Evolutionary conservation across 805 yeast genomes (phyloP), one percentile per base, ranked within the genome.

Genomic region (Ogataea philodendri): DNA sequence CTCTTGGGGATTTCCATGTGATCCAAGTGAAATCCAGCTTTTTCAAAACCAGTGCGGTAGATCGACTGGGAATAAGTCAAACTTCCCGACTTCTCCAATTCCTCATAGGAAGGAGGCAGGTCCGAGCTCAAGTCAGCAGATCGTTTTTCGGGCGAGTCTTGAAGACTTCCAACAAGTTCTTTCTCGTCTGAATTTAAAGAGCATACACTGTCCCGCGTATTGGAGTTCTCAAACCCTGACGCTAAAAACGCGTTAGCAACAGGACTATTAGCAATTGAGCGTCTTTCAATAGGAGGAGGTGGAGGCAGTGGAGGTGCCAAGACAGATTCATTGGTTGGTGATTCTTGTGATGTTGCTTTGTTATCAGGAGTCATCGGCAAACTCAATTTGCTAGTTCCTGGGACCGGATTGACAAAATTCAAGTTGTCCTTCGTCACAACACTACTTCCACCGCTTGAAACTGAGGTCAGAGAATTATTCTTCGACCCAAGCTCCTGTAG

Each of bases 41-140:
- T 60, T 40, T 60, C 65, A 39, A 59, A 59, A 7, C 63, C 63
- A 2, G 63, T 55, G 18, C 63, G 44, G 38, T 60, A 60, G 33
- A 60, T 60, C 4, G 65, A 59, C 35, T 49, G 43, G 6, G 62
- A 51, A 29, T 59, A 59, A 5, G 60, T 56, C 27, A 59, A 39
- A 10, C 49, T 45, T n/a, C 63, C 63, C 0, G 61, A 52, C 24
- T 57, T 52, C 34, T 59, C 65, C 7, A 59, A 30, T 32, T 59
- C 64, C 37, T 57, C 62, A 31, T 56, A 57, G 1, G 60, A 55
- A 5, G 62, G 62, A 3, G 63, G 62, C 4, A 56, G 59, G 20
- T 48, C 53, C 6, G 40, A 50, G 7, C 41, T 47, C 2, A 26
- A 41, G 1, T 31, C 45, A 1, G 22, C 30, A 3, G 35, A 31